These are phyloP conservation scores for Globisporangium spiculum DNA, from an alignment of 352 stramenopile genomes.

Conservation along the genomic window DNA sequence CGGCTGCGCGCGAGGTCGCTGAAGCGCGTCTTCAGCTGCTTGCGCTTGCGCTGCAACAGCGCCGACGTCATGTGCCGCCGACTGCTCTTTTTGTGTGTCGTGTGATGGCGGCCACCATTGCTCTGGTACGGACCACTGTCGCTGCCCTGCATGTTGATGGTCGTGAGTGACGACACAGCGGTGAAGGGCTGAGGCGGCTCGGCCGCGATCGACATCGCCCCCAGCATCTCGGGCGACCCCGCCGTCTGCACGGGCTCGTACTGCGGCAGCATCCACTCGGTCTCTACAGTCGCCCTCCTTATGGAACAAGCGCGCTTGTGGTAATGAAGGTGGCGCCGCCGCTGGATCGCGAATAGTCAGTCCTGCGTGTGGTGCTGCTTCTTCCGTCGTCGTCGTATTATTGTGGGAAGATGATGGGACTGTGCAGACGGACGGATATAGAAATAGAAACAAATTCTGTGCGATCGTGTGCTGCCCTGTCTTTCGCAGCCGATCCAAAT, in stretches of 20 bases:
- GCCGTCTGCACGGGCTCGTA: conserved; percentile 13
- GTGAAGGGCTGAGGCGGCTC: conserved; percentile 9
- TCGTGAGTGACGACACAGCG: conserved; percentile 17
- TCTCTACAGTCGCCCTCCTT: background rate
- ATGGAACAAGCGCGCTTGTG: background rate
- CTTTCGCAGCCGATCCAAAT: too few species aligned
- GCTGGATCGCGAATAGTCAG: background rate
- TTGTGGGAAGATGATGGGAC: background rate
- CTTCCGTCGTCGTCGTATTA: background rate
- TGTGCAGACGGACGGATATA: background rate
- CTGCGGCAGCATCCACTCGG: conserved; percentile 8
- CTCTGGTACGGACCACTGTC: background rate
- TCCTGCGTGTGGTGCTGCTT: background rate
- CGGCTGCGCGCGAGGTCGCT: conserved; percentile 12
- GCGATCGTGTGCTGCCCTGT: too few species aligned
- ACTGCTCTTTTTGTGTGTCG: background rate
- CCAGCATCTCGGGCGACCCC: conserved; percentile 7
- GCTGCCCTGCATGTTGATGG: conserved; percentile 8
- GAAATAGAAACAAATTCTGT: background rate
- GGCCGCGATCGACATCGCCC: background rate
- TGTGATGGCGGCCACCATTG: background rate
- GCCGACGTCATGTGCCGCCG: background rate
- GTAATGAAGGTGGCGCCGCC: background rate
- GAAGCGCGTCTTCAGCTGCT: conserved; percentile 8
- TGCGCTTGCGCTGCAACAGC: conserved; percentile 8